Base-by-base conservation (phyloP, 2,329 filamentous ascomycete species). In the Xylariales sp. region DNA sequence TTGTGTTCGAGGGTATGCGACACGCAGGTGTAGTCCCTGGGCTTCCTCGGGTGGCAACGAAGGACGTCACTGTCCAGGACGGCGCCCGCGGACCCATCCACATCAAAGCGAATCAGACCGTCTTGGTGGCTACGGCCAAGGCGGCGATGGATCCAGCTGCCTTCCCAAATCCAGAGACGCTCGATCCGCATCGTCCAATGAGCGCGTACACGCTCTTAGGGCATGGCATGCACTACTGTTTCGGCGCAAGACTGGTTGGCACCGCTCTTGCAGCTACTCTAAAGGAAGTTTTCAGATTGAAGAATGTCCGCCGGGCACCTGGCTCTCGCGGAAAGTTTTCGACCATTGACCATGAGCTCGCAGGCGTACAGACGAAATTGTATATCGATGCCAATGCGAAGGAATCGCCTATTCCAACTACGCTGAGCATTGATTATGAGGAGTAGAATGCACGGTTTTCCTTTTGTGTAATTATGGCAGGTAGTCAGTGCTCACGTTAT, bases 231-330 rank as follows among this genome's bases (percentile, higher is more conserved):
- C 77, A 85, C 50, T 65, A 73, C 3, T 81, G 76, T 42, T 66
- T 88, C 0, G 83, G 81, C 1, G 68, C 69, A 18, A 74, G 81
- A 13, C 70, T 76, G 11, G 78, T 71, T 53, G 69, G 79, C 44
- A 67, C 78, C 2, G 81, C 78, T 0, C 62, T 89, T 41, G 76
- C 77, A 1, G 76, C 82, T 46, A 81, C 88, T 68, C 74, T 88
- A 57, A 76, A 83, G 33, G 73, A 75, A 1, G 61, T 87, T 2
- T 84, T 83, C 50, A 64, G 70, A 41, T 65, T 78, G 48, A 69
- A 74, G 47, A 79, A 78, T 38, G 56, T 89, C 10, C 65, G 78
- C 5, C 69, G 79, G 20, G 79, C 76, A 0, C 65, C 75, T 0
- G 85, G 85, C 0, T 62, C 73, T 1, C 78, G 84, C 59, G 85